Percentiles rank a stretch among this genome's conserved stretches.
phyloP scores from a whole-genome alignment of 768 basidiomycete genomes.

The Grammothele lineata region DNA sequence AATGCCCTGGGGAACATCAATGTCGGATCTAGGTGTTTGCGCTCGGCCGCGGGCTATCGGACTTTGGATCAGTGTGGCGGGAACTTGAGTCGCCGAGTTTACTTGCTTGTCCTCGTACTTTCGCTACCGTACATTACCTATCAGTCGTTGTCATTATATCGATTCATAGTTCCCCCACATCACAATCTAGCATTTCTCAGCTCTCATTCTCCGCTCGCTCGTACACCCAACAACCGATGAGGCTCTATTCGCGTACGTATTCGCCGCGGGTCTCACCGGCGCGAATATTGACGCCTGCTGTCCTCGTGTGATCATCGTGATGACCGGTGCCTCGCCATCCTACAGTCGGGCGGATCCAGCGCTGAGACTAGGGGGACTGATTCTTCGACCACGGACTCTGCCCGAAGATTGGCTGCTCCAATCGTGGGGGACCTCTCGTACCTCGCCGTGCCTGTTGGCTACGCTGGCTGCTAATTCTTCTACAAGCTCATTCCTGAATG shows the following conservation, averaged over 20 bases:
- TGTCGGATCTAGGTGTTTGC: no score
- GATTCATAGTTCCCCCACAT: no score
- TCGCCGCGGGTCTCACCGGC: constrained; percentile 69
- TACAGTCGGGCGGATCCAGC: constrained; percentile 68
- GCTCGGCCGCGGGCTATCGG: no score
- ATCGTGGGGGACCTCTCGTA: constrained; percentile 73
- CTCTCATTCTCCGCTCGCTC: no score
- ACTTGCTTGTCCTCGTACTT: no score
- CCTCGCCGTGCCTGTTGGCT: constrained; percentile 64
- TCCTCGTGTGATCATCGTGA: constrained; percentile 75
- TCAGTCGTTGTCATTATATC: no score
- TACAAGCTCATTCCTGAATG: constrained; percentile 75
- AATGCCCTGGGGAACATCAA: constrained; percentile 83
- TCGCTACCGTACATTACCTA: no score
- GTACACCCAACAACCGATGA: no score
- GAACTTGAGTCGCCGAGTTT: no score
- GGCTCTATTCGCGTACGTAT: constrained; percentile 89
- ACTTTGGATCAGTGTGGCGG: no score
- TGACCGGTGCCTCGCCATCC: constrained; percentile 71
- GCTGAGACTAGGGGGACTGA: no score
- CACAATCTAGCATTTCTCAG: no score
- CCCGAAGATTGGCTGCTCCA: constrained; percentile 31
- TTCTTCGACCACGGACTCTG: neutral
- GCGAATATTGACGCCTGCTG: constrained; percentile 60
- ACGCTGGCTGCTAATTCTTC: constrained; percentile 77